These are phyloP conservation scores for Pseudogymnoascus sp. DNA, from an alignment of 2,329 filamentous ascomycete genomes.

Conservation along the genomic window DNA sequence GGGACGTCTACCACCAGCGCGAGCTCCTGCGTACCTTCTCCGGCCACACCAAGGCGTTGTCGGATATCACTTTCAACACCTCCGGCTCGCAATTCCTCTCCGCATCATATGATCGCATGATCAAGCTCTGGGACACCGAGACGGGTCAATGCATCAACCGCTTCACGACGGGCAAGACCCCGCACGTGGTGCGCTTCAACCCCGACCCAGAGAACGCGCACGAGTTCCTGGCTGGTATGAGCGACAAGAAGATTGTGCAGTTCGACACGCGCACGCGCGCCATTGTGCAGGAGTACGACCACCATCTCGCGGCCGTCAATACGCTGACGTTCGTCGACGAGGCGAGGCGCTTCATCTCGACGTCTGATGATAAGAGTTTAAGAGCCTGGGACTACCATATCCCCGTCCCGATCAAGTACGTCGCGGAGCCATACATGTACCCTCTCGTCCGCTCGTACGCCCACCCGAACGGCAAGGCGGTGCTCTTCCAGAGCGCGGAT, in stretches of 20 bases:
- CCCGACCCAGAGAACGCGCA: slow-evolving; percentile 67
- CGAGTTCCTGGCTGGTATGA: slow-evolving; percentile 95
- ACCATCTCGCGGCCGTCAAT: slow-evolving; percentile 95
- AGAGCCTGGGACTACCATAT: slow-evolving; percentile 98
- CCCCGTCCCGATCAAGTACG: slow-evolving; percentile 96
- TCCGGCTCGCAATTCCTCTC: slow-evolving; percentile 81
- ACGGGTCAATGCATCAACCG: slow-evolving; percentile 80
- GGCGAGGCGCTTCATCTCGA: slow-evolving; percentile 92
- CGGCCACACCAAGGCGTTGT: slow-evolving; percentile 83
- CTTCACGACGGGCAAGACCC: slow-evolving; percentile 90
- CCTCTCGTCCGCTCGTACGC: slow-evolving; percentile 77
- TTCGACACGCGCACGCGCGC: slow-evolving; percentile 79
- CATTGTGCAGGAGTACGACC: slow-evolving; percentile 94
- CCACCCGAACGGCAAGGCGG: slow-evolving; percentile 88
- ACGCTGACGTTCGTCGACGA: slow-evolving; percentile 95
- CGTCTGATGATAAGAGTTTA: slow-evolving; percentile 91
- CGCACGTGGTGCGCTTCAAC: slow-evolving; percentile 92
- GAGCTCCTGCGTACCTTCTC: slow-evolving; percentile 86
- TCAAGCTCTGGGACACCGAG: slow-evolving; percentile 98
- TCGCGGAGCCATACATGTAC: slow-evolving; percentile 97
- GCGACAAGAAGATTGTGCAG: slow-evolving; percentile 97
- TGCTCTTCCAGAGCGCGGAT: slow-evolving; percentile 86
- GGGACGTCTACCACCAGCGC: slow-evolving; percentile 85
- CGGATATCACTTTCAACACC: slow-evolving; percentile 80
- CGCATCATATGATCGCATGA: slow-evolving; percentile 86